Conservation (phyloP, 2,329 filamentous ascomycete genomes). For the Purpureocillium takamizusanense region DNA sequence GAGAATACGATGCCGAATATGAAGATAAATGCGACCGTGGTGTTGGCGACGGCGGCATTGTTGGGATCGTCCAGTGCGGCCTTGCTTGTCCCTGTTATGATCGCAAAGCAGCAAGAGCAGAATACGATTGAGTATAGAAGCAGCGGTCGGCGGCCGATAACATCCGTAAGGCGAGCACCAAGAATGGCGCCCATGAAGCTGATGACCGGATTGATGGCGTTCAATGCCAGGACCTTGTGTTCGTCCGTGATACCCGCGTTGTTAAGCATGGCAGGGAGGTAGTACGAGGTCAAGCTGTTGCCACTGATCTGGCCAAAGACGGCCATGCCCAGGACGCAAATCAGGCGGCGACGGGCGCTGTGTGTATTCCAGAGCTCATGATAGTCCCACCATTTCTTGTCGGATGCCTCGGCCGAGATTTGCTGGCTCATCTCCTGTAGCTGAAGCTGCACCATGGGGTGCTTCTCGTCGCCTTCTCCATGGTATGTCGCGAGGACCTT, state of each 20-base stretch:
- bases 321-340: slow-evolving; percentile 41
- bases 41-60: slow-evolving; percentile 28
- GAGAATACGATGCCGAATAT: slow-evolving; percentile 41
- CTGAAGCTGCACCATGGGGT: slow-evolving; percentile 42
- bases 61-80: slow-evolving; percentile 24
- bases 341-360: slow-evolving; percentile 37
- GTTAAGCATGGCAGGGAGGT: slow-evolving; percentile 42
- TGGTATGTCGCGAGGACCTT: slow-evolving; percentile 38
- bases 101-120: slow-evolving; percentile 35
- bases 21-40: slow-evolving; percentile 39
- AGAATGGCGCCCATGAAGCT: slow-evolving; percentile 40
- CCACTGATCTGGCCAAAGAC: slow-evolving; percentile 45
- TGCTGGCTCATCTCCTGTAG: slow-evolving; percentile 38
- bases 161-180: slow-evolving; percentile 47
- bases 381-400: slow-evolving; percentile 49
- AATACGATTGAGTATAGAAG: slow-evolving; percentile 38
- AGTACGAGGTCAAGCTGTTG: slow-evolving; percentile 41
- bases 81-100: slow-evolving; percentile 40
- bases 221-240: slow-evolving; percentile 38
- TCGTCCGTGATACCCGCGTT: slow-evolving; percentile 41
- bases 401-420: slow-evolving; percentile 38
- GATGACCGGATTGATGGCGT: slow-evolving; percentile 44
- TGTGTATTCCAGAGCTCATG: slow-evolving; percentile 40
- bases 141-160: slow-evolving; percentile 47
- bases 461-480: slow-evolving; percentile 38